Evolutionary conservation across 257 asterid genomes (phyloP).

Genomic region (Prunella vulgaris): DNA sequence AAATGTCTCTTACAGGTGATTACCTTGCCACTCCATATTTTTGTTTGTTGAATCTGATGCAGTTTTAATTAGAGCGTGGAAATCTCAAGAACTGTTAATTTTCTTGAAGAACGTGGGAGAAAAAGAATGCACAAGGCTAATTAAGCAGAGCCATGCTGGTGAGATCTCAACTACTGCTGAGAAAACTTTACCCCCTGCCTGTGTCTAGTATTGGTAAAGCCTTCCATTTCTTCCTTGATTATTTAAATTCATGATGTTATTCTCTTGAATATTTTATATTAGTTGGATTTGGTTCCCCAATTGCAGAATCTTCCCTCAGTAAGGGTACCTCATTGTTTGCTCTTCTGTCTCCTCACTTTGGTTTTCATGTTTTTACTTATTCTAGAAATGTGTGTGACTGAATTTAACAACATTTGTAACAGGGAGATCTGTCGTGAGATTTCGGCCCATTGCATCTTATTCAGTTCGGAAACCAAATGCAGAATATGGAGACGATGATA

Average conservation of each 20-base stretch:
- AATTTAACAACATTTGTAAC: constrained; percentile 14
- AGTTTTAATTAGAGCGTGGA: not conserved
- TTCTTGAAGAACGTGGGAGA: constrained; percentile 11
- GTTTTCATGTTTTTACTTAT: not conserved
- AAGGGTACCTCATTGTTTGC: not conserved
- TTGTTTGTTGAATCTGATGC: constrained; percentile 3
- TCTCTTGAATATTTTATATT: not conserved
- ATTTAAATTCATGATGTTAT: not conserved
- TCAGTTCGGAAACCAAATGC: constrained; percentile 23
- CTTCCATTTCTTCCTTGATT: not conserved
- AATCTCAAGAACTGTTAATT: not conserved
- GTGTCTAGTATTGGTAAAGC: constrained; percentile 22
- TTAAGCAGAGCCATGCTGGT: constrained; percentile 28
- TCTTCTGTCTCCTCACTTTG: not conserved
- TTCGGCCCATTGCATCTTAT: constrained; percentile 24
- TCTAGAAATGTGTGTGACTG: not conserved
- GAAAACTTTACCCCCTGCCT: constrained; percentile 15
- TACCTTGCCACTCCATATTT: not conserved
- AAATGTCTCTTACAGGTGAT: constrained; percentile 16
- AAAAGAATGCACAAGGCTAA: constrained; percentile 4
- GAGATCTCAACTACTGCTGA: constrained; percentile 21
- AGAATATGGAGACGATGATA: constrained; percentile 17
- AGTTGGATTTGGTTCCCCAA: not conserved
- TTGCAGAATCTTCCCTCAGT: not conserved
- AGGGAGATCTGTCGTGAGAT: constrained; percentile 25